A percentile compares a stretch with the other conserved stretches of the same genome.
These are phyloP conservation scores for Schizosaccharomyces japonicus DNA, from an alignment of 805 yeast genomes.

Conservation along the genomic window DNA sequence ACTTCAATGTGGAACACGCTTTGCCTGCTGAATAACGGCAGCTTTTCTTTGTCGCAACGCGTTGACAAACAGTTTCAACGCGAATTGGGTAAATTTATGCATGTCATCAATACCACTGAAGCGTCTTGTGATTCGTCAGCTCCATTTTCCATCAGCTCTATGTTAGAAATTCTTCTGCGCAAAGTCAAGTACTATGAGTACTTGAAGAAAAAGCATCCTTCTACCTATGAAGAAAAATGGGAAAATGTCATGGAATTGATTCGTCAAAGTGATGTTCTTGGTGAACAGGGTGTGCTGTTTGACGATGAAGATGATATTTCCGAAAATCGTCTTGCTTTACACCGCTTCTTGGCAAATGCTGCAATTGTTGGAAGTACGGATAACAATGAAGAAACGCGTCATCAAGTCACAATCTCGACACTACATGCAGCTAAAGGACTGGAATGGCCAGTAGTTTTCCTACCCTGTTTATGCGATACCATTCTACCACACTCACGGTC, in stretches of 20 bases:
- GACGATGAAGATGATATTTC: background rate
- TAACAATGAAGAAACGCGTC: background rate
- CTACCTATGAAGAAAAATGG: constrained; percentile 9
- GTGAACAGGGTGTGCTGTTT: background rate
- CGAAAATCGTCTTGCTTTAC: background rate
- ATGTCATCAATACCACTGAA: too few relatives aligned
- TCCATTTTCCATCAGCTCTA: background rate
- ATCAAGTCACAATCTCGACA: constrained; percentile 39
- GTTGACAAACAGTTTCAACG: background rate
- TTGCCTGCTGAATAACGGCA: constrained; percentile 6
- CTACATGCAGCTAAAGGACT: constrained; percentile 84
- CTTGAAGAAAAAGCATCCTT: constrained; percentile 7
- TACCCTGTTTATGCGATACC: constrained; percentile 48
- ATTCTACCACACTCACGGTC: constrained; percentile 34
- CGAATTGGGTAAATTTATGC: background rate
- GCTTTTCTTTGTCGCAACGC: constrained; percentile 1
- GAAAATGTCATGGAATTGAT: constrained; percentile 10
- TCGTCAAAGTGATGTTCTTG: background rate
- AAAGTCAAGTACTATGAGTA: background rate
- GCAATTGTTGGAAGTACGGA: background rate
- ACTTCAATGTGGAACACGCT: constrained; percentile 9
- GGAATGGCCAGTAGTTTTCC: constrained; percentile 84
- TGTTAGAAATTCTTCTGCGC: background rate
- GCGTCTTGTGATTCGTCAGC: too few relatives aligned
- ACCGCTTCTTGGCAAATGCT: background rate